Percentiles rank a stretch among this genome's conserved stretches.
These are phyloP conservation scores for Macrolepiota albuminosa DNA, from an alignment of 768 basidiomycete genomes.

Conservation along the genomic window DNA sequence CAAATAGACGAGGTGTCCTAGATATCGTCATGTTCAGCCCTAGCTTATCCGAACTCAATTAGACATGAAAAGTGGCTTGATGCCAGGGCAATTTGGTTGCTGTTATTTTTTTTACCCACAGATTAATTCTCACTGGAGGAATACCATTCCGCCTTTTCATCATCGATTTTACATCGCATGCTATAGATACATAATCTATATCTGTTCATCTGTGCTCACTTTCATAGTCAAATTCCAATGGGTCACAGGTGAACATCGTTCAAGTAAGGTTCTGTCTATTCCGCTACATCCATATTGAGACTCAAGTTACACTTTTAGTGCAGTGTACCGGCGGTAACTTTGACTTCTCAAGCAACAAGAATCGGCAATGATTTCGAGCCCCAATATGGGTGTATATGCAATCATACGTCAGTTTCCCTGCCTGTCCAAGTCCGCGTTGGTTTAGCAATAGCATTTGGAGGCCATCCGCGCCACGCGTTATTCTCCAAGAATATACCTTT, in stretches of 20 bases:
- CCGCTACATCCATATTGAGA: not conserved
- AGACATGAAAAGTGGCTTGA: conserved; percentile 5
- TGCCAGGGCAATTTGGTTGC: conserved; percentile 5
- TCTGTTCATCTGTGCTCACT: not conserved
- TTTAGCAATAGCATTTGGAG: conserved; percentile 1
- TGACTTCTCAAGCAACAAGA: not conserved
- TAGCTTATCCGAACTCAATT: conserved; percentile 5
- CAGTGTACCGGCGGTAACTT: not conserved
- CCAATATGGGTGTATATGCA: not conserved
- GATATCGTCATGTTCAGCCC: not conserved
- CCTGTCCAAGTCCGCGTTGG: not conserved
- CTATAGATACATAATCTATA: not conserved
- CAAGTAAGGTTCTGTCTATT: not conserved
- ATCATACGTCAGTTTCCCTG: not conserved
- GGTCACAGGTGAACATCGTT: not conserved
- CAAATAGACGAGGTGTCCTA: not conserved
- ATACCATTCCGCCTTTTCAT: not conserved
- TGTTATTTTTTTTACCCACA: not conserved
- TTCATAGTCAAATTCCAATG: not conserved
- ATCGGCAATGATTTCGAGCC: not conserved
- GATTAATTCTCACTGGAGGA: not conserved
- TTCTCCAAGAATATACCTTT: conserved; percentile 1
- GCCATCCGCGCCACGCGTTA: conserved; percentile 2
- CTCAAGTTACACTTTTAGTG: not conserved
- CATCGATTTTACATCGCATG: not conserved